Percentiles rank a stretch among this genome's conserved stretches.
Conservation (phyloP, 1,139 yeast genomes). For the Yamadazyma dendronema region DNA sequence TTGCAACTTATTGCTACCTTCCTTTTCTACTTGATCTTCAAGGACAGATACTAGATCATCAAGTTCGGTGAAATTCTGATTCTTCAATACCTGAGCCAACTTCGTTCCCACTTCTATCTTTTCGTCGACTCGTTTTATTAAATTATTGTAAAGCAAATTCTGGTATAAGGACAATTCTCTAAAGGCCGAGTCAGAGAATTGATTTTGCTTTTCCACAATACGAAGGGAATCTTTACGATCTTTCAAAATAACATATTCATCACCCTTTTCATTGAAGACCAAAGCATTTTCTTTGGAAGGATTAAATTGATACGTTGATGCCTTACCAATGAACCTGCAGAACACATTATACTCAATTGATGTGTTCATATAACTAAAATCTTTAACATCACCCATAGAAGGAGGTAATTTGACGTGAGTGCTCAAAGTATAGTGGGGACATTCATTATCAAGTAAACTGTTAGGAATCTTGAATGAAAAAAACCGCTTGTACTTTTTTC, state of each 20-base stretch:
- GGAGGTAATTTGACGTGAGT: conserved; percentile 41
- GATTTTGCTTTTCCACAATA: conserved; percentile 19
- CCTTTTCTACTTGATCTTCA: conserved; percentile 6
- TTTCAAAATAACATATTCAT: conserved; percentile 42
- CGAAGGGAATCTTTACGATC: conserved; percentile 26
- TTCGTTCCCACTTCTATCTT: conserved; percentile 16
- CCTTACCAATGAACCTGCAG: conserved; percentile 43
- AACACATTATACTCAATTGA: conserved; percentile 36
- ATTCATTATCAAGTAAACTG: conserved; percentile 37
- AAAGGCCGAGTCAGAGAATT: background rate
- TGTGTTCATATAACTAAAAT: conserved; percentile 27
- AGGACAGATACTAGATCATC: conserved; percentile 8
- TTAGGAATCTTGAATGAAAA: conserved; percentile 45
- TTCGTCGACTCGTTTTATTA: conserved; percentile 28
- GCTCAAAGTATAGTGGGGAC: conserved; percentile 30
- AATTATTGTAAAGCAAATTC: conserved; percentile 24
- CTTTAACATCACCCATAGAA: conserved; percentile 31
- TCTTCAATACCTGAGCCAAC: conserved; percentile 5
- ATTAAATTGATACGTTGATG: conserved; percentile 26
- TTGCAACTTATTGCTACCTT: conserved; percentile 6
- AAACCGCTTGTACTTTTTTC: conserved; percentile 33
- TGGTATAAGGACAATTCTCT: conserved; percentile 6
- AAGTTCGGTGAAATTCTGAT: conserved; percentile 1
- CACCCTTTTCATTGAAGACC: conserved; percentile 38
- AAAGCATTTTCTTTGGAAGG: conserved; percentile 21